Percentiles rank a stretch among this genome's conserved stretches.
Evolutionary conservation across 768 basidiomycete species (phyloP).

Genomic region (Amylocystis lapponica): DNA sequence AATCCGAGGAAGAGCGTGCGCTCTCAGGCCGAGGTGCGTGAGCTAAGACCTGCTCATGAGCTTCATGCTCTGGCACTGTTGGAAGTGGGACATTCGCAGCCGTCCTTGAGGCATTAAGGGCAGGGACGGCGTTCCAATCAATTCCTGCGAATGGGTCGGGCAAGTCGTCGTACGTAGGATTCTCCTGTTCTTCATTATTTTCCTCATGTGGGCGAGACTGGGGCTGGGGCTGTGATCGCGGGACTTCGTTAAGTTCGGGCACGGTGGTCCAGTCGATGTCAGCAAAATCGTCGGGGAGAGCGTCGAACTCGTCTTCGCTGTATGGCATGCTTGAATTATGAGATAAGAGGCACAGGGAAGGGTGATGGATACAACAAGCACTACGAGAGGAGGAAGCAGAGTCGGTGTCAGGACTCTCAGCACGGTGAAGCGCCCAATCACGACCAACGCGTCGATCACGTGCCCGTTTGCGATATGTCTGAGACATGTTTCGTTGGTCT

Average conservation of each 20-base stretch:
- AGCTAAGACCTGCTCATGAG: not conserved
- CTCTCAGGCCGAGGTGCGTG: not conserved
- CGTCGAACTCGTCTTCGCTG: constrained; percentile 44
- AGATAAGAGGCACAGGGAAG: too few relatives aligned
- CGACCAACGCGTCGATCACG: too few relatives aligned
- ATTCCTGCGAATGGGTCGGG: constrained; percentile 7
- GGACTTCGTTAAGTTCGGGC: constrained; percentile 19
- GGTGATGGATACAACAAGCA: too few relatives aligned
- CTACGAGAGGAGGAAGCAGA: too few relatives aligned
- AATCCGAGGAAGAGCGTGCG: constrained; percentile 10
- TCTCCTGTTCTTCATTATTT: not conserved
- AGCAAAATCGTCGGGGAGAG: constrained; percentile 47
- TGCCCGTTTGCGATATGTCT: too few relatives aligned
- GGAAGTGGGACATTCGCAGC: not conserved
- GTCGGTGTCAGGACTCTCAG: too few relatives aligned
- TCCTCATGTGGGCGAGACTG: not conserved
- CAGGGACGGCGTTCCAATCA: constrained; percentile 1
- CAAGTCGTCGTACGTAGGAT: constrained; percentile 1
- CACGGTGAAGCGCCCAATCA: too few relatives aligned
- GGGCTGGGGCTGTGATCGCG: constrained; percentile 16
- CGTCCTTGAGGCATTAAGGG: not conserved
- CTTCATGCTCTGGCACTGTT: not conserved
- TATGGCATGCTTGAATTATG: too few relatives aligned
- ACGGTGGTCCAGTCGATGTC: constrained; percentile 40
- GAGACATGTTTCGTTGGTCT: too few relatives aligned